Evolutionary conservation across 805 yeast genomes (phyloP), one percentile per base, ranked within the genome.

Genomic region (Candida succiphila): DNA sequence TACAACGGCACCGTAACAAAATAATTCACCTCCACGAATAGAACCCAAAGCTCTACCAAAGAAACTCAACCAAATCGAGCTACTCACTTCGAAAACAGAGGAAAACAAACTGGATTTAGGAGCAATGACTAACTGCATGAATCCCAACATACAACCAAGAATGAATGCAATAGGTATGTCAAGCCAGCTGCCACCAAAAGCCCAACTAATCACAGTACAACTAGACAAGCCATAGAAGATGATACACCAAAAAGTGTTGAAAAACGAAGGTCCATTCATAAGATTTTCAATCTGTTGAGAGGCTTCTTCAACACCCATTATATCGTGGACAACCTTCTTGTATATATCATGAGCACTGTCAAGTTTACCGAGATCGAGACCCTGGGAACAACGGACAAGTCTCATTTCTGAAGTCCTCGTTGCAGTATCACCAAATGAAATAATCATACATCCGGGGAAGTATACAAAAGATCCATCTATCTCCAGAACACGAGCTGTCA

Each of bases 331-430:
- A 18, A 89, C 96, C 33, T 72, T 77, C 51, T 89, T 89, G 57
- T 89, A 89, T 28, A 89, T 73, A 32, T 70, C 67, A 56, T 89
- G 96, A 2, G 87, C 77, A 37, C 80, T 82, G 33, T 86, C 82
- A 30, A 89, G 61, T 50, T 86, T 87, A 40, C 82, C 71, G 32
- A 89, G 59, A 50, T 89, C 81, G 33, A 89, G 60, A n/a, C 96
- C 96, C 52, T 89, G 96, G 2, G 76, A 71, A 50, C 88, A 81
- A 45, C 94, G 69, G 2, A 89, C 88, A 39, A 89, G 64, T 46
- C 85, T 94, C 56, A 89, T 88, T 54, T 89, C 96, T 6, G 96
- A 81, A 0, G 97, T 89, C 60, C 95, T 83, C 1, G 96, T 86
- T 1, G 94, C 75, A 3, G 87, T 80, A 54, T 89, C 97, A 51